Evolutionary conservation across 352 stramenopile genomes (phyloP), one percentile per base, ranked within the genome.

Genomic region (Phytopythium chamaehyphon): DNA sequence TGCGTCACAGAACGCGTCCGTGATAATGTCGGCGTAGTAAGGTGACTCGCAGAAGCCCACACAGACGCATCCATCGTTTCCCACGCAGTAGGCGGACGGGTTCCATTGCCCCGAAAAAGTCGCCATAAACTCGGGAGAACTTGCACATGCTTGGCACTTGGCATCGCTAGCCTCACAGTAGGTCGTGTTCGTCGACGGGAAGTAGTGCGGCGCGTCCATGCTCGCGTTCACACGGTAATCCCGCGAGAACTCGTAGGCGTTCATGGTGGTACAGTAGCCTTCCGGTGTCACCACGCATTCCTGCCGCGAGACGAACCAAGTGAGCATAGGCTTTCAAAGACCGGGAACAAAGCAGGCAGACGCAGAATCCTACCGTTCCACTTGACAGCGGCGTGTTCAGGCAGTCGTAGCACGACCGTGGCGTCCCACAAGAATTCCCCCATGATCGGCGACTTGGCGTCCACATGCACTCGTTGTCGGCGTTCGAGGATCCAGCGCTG

Each of bases 131-230:
- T n/a, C 1, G 6, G 48, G 22, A 16, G 43, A 55, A n/a, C 43
- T 47, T 12, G 35, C 42, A 18, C 66, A 79, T 6, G 63, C 36
- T 2, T 42, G 28, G 38, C 69, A 79, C 0, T 54, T 56, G 1
- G 44, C 39, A 37, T 79, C 69, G 9, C 9, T 62, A 9, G 50
- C 24, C 10, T 66, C 59, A 51, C 74, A 86, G 52, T 86, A 86
- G 0, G 61, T 73, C 1, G 66, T 73, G 62, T 86, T 83, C 24
- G 53, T 65, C 0, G 69, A 73, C 16, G 69, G 64, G 54, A 73
- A 86, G 55, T 62, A 81, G 62, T 62, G 60, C 46, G 46, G 53
- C 1, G 28, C 28, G n/a, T 26, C 54, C 1, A 37, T 47, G 23
- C 31, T 59, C 12, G 55, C 59, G 39, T 62, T 69, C 24, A 45